Conservation (phyloP, 495 filamentous ascomycete species). For the Astrothelium subdiscretum region DNA sequence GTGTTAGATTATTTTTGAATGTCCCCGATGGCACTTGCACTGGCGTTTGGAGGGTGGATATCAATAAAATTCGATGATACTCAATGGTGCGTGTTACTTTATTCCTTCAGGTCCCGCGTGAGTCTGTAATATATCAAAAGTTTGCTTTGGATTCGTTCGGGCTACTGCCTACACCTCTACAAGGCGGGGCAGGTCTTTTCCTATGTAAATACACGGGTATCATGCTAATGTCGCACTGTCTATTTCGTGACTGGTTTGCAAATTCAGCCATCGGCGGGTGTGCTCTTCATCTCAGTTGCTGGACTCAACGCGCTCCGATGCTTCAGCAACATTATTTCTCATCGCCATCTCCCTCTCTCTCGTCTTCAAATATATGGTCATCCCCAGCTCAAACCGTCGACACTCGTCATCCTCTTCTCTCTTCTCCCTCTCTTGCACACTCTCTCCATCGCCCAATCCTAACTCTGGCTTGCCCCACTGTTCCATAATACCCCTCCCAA, state of each 20-base stretch:
- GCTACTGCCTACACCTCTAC: background rate
- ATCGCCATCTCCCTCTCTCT: background rate
- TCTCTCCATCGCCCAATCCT: background rate
- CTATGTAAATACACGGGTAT: background rate
- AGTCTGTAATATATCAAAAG: too few relatives aligned
- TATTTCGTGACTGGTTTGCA: too few relatives aligned
- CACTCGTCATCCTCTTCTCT: background rate
- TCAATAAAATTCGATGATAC: background rate
- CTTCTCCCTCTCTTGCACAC: background rate
- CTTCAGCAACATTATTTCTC: background rate
- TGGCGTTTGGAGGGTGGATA: background rate
- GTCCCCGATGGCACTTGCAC: background rate
- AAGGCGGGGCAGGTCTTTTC: background rate
- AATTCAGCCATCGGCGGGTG: background rate
- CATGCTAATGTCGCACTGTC: background rate
- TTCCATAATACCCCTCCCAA: slow-evolving; percentile 19
- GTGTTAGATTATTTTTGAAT: background rate
- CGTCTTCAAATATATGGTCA: background rate
- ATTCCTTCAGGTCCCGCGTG: too few relatives aligned
- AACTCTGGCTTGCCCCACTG: background rate
- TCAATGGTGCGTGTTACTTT: too few relatives aligned
- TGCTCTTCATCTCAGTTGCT: background rate
- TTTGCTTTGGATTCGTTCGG: background rate
- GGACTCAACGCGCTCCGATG: too few relatives aligned
- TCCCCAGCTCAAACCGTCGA: background rate